These are phyloP conservation scores for Seiridium unicorne DNA, from an alignment of 2,329 filamentous ascomycete species.

Conservation along the genomic window DNA sequence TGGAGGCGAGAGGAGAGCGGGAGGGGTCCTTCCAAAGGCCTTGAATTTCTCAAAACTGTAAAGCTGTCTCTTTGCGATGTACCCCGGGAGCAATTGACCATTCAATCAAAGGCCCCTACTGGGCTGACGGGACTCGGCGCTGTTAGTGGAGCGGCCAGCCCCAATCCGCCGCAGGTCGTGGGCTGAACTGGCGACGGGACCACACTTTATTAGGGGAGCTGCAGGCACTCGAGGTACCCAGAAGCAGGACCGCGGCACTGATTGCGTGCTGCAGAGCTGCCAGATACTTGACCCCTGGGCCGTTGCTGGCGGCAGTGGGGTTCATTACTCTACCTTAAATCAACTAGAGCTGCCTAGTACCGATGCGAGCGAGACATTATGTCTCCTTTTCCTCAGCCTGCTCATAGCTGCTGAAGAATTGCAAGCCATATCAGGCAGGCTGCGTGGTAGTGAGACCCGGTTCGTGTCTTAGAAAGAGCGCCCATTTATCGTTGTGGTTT, in stretches of 20 bases:
- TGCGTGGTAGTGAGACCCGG: too few species aligned
- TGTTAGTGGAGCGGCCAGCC: neutral
- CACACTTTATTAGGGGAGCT: neutral
- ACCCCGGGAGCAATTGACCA: slow-evolving; percentile 12
- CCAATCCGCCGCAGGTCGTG: neutral
- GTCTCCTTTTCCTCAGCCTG: too few species aligned
- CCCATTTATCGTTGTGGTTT: too few species aligned
- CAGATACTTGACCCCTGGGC: neutral
- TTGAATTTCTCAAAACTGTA: slow-evolving; percentile 8
- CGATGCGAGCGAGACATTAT: neutral
- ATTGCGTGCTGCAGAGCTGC: neutral
- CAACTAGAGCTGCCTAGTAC: neutral
- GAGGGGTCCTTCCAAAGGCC: slow-evolving; percentile 16
- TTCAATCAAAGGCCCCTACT: neutral
- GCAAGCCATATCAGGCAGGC: too few species aligned
- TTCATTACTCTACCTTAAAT: neutral
- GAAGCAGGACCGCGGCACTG: neutral
- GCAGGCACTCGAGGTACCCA: neutral
- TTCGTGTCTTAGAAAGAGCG: too few species aligned
- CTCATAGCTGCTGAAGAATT: too few species aligned
- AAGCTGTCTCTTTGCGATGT: slow-evolving; percentile 9
- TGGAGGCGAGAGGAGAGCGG: slow-evolving; percentile 4
- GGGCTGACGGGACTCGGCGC: slow-evolving; percentile 4
- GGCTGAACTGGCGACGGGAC: neutral
- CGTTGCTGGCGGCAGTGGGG: neutral